Base-by-base conservation (phyloP, 1,284 basidiomycete genomes). In the Sanguinoderma infundibulare region DNA sequence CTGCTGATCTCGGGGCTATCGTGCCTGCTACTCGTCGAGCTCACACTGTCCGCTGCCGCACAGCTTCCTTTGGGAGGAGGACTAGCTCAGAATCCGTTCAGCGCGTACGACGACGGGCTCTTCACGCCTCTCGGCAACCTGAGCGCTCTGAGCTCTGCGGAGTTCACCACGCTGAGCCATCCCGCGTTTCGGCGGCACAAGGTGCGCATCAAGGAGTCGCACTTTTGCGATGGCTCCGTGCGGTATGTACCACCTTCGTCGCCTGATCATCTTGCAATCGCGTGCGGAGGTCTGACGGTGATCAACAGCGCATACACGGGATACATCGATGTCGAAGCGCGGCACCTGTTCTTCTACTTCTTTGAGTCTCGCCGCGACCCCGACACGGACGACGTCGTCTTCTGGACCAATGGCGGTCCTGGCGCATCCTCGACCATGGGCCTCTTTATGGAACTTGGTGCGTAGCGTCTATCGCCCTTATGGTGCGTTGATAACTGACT, bases 301-400 rank as follows among this genome's bases (percentile, higher is more conserved):
- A 28, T 42, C 9, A 7, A 17, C 4, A 66, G 67, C 8, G 62
- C 66, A 24, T 70, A 67, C 65, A 81, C 81, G 0, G 85, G 85
- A 20, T 89, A 89, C 71, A 88, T 91, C 55, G 90, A 91, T 59
- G 83, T 85, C 49, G 81, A 86, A 64, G 87, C 89, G 6, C 83
- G 87, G 49, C 89, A 91, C 65, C 74, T 94, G 22, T 95, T 94
- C 79, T 95, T 93, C 80, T 84, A 83, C 77, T 86, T 85, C 71
- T 95, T 95, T 75, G 92, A 95, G 74, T 90, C 87, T 57, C 79
- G 92, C 60, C 79, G 81, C 44, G 78, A 89, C 62, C 91, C 91
- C 2, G 80, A 81, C n/a, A 80, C 68, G 68, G 88, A 91, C 67
- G 87, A 89, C 61, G 81, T 91, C 5, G 80, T 89, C 34, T 81